Evolutionary conservation across 192 early-diverging fungal species (phyloP), one percentile per base, ranked within the genome.

Genomic region (Gryganskiella cystojenkinii): DNA sequence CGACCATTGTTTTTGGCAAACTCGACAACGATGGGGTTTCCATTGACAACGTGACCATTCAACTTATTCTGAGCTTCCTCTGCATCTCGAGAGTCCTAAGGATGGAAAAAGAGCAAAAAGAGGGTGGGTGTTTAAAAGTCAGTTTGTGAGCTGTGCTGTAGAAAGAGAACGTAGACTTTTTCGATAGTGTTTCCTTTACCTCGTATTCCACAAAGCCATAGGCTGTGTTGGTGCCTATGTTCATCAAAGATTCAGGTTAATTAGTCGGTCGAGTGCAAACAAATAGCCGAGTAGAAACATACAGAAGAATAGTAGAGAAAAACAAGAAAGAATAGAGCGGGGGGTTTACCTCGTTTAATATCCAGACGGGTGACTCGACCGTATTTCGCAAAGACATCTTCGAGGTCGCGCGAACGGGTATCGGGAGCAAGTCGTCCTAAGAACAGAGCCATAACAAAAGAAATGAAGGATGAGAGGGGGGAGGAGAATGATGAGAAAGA

Each of bases 1-100:
- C 76, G 80, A 33, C 79, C 81, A 40, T 71, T 79, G 49, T 85
- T 85, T 68, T 85, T 85, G 27, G 83, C 83, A 73, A 82, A 85
- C 51, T 85, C 83, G n/a, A 85, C 83, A 37, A 85, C 79, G 51
- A 84, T 74, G 25, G 53, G 40, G 63, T 50, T 60, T 4, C 46
- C 59, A 60, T 71, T 76, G 45, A 84, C 70, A 44, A 67, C 20
- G n/a, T 82, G 64, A 31, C 53, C 74, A 33, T 79, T 82, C 49
- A 79, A 56, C 13, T 56, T 70, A 30, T 62, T 58, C 20, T 71
- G 49, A 30, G 80, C 80, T 42, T 82, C 80, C 45, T 82, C 80
- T 25, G 67, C 80, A 64, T 82, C 80, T 50, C 80, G 80, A 11
- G 44, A 15, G 37, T 67, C 65, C 65, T 67, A 58, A n/a, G n/a